A percentile compares a stretch with the other conserved stretches of the same genome.
Evolutionary conservation across 768 basidiomycete species (phyloP).

Genomic region (Kwoniella dejecticola): DNA sequence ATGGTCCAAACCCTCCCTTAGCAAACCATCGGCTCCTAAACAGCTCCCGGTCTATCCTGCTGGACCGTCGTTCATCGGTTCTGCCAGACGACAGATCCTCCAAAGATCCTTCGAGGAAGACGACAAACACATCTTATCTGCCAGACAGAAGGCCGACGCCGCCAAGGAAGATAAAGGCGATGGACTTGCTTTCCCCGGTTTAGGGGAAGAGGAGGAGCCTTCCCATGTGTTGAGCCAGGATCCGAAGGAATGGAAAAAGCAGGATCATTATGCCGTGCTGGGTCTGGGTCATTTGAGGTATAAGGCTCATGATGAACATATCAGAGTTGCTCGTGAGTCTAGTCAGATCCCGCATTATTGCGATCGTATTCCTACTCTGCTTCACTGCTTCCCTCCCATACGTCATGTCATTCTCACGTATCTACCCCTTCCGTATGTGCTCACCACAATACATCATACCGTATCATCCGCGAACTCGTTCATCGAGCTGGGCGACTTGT

Average conservation of each 20-base stretch:
- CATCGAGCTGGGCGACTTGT: too few species aligned
- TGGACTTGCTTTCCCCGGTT: conserved; percentile 81
- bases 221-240: conserved; percentile 72
- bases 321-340: conserved; percentile 88
- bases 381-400: too few species aligned
- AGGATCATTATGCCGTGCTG: conserved; percentile 96
- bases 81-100: conserved; percentile 74
- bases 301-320: conserved; percentile 84
- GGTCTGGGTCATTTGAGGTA: conserved; percentile 88
- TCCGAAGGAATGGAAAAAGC: conserved; percentile 99
- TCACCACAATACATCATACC: too few species aligned
- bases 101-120: conserved; percentile 79
- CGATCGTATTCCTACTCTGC: too few species aligned
- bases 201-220: conserved; percentile 85
- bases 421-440: neutral
- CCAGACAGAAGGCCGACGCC: conserved; percentile 61
- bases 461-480: too few species aligned
- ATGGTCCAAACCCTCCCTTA: conserved; percentile 58
- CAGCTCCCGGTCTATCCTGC: conserved; percentile 71
- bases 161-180: conserved; percentile 60
- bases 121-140: conserved; percentile 67
- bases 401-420: too few species aligned
- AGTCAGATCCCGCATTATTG: too few species aligned
- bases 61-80: conserved; percentile 82
- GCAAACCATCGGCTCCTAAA: conserved; percentile 57